Evolutionary conservation across 345 rosid genomes (phyloP).

Genomic region (Salix arbutifolia): DNA sequence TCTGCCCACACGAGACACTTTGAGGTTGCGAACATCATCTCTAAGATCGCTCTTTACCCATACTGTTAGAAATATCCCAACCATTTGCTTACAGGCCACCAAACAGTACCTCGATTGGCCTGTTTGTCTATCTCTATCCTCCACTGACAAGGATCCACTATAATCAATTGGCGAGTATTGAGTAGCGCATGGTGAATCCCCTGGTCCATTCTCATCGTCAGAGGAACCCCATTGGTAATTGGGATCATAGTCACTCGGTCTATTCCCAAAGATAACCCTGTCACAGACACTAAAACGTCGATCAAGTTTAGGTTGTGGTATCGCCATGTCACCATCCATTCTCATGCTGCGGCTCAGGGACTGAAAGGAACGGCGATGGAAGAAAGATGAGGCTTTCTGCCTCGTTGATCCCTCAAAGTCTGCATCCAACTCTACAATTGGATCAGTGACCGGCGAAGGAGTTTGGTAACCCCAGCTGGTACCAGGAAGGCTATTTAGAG

Average conservation of each 20-base stretch:
- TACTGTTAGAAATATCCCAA: constrained; percentile 84
- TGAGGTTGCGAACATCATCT: constrained; percentile 67
- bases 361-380: constrained; percentile 72
- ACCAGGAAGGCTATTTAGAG: constrained; percentile 80
- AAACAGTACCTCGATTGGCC: constrained; percentile 69
- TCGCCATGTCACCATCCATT: constrained; percentile 42
- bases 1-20: constrained; percentile 97
- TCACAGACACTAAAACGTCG: constrained; percentile 83
- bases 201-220: constrained; percentile 71
- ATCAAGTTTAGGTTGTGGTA: constrained; percentile 50
- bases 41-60: constrained; percentile 89
- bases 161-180: constrained; percentile 45
- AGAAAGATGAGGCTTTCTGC: constrained; percentile 53
- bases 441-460: constrained; percentile 82
- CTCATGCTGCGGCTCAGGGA: constrained; percentile 71
- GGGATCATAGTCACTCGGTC: constrained; percentile 63
- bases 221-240: constrained; percentile 65
- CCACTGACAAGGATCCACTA: constrained; percentile 46
- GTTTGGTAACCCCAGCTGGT: constrained; percentile 50
- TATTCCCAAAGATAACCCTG: constrained; percentile 53
- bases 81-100: constrained; percentile 98
- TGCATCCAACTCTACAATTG: constrained; percentile 75
- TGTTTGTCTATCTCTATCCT: constrained; percentile 46
- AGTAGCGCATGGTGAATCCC: constrained; percentile 48
- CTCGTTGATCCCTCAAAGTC: constrained; percentile 74